phyloP scores from a whole-genome alignment of 371 early-diverging fungal genomes.

The Mortierella sp. region DNA sequence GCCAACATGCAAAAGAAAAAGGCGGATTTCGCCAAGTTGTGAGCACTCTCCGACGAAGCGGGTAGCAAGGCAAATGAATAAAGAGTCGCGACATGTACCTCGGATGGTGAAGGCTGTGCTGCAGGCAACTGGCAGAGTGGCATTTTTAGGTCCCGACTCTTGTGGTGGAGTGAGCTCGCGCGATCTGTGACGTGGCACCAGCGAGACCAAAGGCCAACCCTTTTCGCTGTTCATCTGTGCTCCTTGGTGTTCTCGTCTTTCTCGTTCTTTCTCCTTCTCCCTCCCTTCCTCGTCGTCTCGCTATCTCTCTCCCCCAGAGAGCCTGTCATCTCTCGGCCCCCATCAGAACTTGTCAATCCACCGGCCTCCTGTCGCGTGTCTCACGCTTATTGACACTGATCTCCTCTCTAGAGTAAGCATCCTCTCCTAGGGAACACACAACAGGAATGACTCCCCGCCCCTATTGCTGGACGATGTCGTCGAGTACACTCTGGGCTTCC shows the following conservation, averaged over 20 bases:
- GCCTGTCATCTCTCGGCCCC: constrained; percentile 1
- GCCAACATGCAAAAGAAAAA: constrained; percentile 48
- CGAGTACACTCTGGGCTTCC: too few species aligned
- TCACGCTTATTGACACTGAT: not conserved
- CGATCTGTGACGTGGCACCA: constrained; percentile 43
- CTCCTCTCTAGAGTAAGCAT: constrained; percentile 1
- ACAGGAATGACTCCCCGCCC: too few species aligned
- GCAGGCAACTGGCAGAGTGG: too few species aligned
- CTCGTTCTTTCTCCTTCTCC: constrained; percentile 1
- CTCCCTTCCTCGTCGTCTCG: constrained; percentile 2
- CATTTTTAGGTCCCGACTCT: too few species aligned
- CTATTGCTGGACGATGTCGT: too few species aligned
- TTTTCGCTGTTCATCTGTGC: constrained; percentile 2
- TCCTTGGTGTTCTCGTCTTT: not conserved
- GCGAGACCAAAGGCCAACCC: not conserved
- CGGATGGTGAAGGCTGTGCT: too few species aligned
- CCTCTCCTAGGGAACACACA: not conserved
- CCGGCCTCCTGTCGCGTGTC: constrained; percentile 17
- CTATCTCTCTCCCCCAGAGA: constrained; percentile 7
- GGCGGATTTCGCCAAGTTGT: constrained; percentile 54
- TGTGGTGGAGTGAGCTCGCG: too few species aligned
- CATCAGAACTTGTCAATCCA: not conserved
- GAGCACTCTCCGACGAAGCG: not conserved
- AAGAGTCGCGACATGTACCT: too few species aligned
- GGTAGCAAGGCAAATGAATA: too few species aligned